These are phyloP conservation scores for Cylindrotheca closterium DNA, from an alignment of 108 stramenopile species.

Conservation along the genomic window DNA sequence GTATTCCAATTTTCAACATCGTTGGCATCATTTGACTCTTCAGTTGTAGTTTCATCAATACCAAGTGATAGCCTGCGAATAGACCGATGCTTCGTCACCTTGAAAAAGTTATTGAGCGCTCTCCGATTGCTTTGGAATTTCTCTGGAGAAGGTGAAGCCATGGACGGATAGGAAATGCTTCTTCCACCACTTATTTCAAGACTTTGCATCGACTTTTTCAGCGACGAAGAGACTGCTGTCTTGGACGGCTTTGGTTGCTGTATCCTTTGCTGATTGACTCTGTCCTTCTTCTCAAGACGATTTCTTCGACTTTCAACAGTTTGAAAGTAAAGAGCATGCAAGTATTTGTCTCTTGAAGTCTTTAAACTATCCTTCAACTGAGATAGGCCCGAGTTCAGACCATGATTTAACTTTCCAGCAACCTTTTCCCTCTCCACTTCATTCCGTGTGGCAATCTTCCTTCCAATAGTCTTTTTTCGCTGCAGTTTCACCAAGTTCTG, in stretches of 20 bases:
- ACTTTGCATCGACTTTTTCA: background rate
- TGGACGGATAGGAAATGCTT: conserved; percentile 9
- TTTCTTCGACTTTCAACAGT: conserved; percentile 29
- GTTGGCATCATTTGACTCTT: background rate
- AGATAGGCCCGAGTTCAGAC: conserved; percentile 14
- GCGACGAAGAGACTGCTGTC: background rate
- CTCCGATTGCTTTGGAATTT: conserved; percentile 2
- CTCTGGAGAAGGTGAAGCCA: background rate
- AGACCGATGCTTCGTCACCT: background rate
- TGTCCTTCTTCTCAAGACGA: conserved; percentile 1
- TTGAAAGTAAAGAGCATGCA: conserved; percentile 30
- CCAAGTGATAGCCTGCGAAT: background rate
- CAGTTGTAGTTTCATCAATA: conserved; percentile 5
- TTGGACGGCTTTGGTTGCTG: background rate
- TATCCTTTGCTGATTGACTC: background rate
- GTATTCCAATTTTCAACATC: conserved; percentile 9
- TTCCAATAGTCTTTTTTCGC: conserved; percentile 2
- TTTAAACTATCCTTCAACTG: conserved; percentile 26
- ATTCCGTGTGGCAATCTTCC: background rate
- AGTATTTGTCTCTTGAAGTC: conserved; percentile 28
- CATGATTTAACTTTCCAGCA: conserved; percentile 20
- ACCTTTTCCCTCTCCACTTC: conserved; percentile 16
- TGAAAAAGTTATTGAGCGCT: conserved; percentile 26
- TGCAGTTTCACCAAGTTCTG: conserved; percentile 22
- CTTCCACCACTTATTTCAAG: too few relatives aligned